Evolutionary conservation across 2,329 filamentous ascomycete species (phyloP), one percentile per base, ranked within the genome.

Genomic region (Colletotrichum aenigma): DNA sequence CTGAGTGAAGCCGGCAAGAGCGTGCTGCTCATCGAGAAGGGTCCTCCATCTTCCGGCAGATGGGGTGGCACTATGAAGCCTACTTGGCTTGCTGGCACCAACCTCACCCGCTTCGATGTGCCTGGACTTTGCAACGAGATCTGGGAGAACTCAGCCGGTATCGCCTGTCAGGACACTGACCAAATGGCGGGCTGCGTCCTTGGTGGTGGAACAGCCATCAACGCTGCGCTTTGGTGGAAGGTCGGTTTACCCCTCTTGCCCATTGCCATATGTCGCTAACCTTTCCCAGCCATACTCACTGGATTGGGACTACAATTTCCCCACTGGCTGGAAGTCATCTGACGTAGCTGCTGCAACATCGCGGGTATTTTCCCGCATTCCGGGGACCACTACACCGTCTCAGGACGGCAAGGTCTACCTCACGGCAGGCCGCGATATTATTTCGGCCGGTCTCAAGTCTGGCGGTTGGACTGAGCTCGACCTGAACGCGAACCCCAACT

Each of bases 221-320:
- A 94, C 78, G 91, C 93, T 66, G 92, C 91, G 60, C 87, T 94
- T 38, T 94, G 92, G 90, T 93, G 91, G 88, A 92, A 90, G 82
- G 88, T 87, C 75, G 79, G 82, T 67, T 3, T 8, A 13, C 1
- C 5, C 55, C 3, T 65, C 64, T 73, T 78, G 5, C 12, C 5
- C 18, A 3, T 32, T 28, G n/a, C 4, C 6, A 3, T 1, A 2
- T 8, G 2, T 16, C 7, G 6, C 70, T 76, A 6, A 76, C 32
- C 1, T 6, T 3, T 2, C 0, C 2, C 68, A 89, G 85, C 90
- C 94, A 0, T 90, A 92, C 76, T 87, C 89, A 7, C 82, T 85
- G 9, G 94, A 95, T 81, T 95, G 93, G 87, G 92, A 95, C 81
- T 88, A 90, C 81, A 93, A 94, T 82, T 96, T 94, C 85, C 94